A percentile compares a stretch with the other conserved stretches of the same genome.
phyloP scores from a whole-genome alignment of 257 asterid genomes.

The Penstemon barbatus region DNA sequence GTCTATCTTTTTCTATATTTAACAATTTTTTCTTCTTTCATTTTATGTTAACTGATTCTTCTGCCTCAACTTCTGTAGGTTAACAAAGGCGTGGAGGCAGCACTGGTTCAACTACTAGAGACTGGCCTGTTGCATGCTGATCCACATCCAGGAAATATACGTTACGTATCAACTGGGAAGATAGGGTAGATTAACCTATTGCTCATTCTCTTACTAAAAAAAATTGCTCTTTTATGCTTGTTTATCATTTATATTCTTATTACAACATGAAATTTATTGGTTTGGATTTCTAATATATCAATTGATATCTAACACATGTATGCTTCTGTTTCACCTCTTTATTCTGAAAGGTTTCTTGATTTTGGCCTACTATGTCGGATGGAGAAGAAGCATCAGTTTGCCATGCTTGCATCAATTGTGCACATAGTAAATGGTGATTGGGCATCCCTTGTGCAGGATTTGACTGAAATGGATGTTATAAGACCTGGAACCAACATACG shows the following conservation, averaged over 20 bases:
- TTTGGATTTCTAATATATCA: slow-evolving; percentile 16
- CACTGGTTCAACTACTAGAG: slow-evolving; percentile 89
- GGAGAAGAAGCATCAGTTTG: slow-evolving; percentile 93
- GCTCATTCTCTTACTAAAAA: slow-evolving; percentile 21
- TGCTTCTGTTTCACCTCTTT: slow-evolving; percentile 23
- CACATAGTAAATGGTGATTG: slow-evolving; percentile 96
- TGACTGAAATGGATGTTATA: slow-evolving; percentile 82
- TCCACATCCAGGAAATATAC: slow-evolving; percentile 96
- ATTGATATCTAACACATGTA: slow-evolving; percentile 22
- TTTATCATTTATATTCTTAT: not conserved
- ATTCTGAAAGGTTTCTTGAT: slow-evolving; percentile 75
- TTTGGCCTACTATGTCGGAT: slow-evolving; percentile 95
- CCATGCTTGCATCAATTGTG: slow-evolving; percentile 86
- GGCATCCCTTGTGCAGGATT: slow-evolving; percentile 79
- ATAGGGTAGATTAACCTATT: slow-evolving; percentile 61
- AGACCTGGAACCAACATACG: slow-evolving; percentile 80
- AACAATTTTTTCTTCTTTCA: slow-evolving; percentile 4
- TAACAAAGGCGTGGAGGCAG: slow-evolving; percentile 91
- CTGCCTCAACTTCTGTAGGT: slow-evolving; percentile 50
- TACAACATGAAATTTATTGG: slow-evolving; percentile 9
- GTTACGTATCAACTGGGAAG: slow-evolving; percentile 68
- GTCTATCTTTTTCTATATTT: slow-evolving; percentile 9
- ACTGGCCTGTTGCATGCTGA: slow-evolving; percentile 97
- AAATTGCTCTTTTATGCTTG: slow-evolving; percentile 13
- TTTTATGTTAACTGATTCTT: slow-evolving; percentile 25